Evolutionary conservation across 805 yeast genomes (phyloP).

Genomic region (Cyberlindnera xishuangbannaensis): DNA sequence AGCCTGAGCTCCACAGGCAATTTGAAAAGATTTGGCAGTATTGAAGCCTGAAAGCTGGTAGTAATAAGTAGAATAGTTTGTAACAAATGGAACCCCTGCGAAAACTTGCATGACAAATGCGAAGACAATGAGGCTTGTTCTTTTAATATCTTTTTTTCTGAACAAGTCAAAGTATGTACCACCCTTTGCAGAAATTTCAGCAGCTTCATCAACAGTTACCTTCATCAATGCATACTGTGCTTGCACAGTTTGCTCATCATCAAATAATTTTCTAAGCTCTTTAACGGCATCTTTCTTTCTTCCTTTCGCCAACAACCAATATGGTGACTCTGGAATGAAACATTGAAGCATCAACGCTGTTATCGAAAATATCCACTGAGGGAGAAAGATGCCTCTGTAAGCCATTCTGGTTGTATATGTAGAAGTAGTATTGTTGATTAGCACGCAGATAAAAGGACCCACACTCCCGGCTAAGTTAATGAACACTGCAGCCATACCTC

Average conservation of each 20-base stretch:
- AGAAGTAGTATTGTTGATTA: slow-evolving; percentile 19
- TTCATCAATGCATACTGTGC: slow-evolving; percentile 27
- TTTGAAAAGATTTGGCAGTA: slow-evolving; percentile 33
- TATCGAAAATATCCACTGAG: no score
- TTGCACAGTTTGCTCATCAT: slow-evolving; percentile 17
- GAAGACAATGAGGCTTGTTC: slow-evolving; percentile 33
- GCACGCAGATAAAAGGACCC: slow-evolving; percentile 31
- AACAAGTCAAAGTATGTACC: slow-evolving; percentile 35
- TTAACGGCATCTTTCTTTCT: slow-evolving; percentile 27
- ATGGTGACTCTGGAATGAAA: slow-evolving; percentile 42
- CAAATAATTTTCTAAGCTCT: slow-evolving; percentile 20
- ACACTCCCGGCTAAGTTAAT: slow-evolving; percentile 33
- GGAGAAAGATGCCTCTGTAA: slow-evolving; percentile 30
- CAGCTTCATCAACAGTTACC: slow-evolving; percentile 25
- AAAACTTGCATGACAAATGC: slow-evolving; percentile 35
- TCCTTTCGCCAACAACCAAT: slow-evolving; percentile 33
- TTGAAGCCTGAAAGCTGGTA: slow-evolving; percentile 41
- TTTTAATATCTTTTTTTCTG: slow-evolving; percentile 34
- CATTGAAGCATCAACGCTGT: no score
- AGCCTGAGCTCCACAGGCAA: slow-evolving; percentile 28
- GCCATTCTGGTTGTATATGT: slow-evolving; percentile 20
- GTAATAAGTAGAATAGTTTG: slow-evolving; percentile 42
- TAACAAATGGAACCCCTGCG: slow-evolving; percentile 38
- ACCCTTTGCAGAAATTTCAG: slow-evolving; percentile 22
- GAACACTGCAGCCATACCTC: slow-evolving; percentile 33